A percentile compares a stretch with the other conserved stretches of the same genome.
Evolutionary conservation across 768 basidiomycete genomes (phyloP).

Genomic region (Leucosporidium yakuticum): DNA sequence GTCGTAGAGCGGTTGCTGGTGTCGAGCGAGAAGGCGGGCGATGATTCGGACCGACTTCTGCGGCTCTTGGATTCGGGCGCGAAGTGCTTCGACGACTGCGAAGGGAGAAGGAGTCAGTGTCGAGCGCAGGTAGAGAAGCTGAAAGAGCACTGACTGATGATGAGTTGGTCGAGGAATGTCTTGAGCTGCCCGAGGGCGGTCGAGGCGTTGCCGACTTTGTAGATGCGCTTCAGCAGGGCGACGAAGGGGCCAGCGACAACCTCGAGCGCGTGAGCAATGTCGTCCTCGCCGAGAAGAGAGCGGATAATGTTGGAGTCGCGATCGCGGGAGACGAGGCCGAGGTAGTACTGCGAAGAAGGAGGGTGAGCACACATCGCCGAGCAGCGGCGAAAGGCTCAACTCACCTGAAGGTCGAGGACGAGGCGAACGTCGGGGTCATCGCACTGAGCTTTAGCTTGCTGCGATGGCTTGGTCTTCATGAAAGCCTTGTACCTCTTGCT

Average conservation of each 20-base stretch:
- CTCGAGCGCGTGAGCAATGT: conserved; percentile 26
- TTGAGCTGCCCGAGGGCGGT: conserved; percentile 17
- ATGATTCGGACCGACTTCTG: conserved; percentile 31
- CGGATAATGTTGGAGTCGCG: conserved; percentile 24
- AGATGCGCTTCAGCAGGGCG: conserved; percentile 13
- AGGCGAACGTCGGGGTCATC: conserved; percentile 30
- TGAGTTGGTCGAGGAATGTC: conserved; percentile 25
- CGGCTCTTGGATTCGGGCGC: conserved; percentile 26
- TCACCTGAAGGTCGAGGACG: conserved; percentile 27
- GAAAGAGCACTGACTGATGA: conserved; percentile 20
- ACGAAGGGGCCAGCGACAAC: conserved; percentile 21
- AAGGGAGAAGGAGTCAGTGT: background rate
- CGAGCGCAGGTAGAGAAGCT: too few species aligned
- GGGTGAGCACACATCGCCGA: background rate
- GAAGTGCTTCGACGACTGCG: conserved; percentile 29
- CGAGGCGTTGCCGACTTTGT: conserved; percentile 21
- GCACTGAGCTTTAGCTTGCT: conserved; percentile 9
- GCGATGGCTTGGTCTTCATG: conserved; percentile 14
- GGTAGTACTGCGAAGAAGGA: conserved; percentile 7
- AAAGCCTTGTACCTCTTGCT: conserved; percentile 15
- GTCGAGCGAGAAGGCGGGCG: conserved; percentile 20
- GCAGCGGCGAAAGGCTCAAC: background rate
- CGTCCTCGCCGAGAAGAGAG: conserved; percentile 24
- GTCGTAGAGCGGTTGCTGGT: conserved; percentile 22
- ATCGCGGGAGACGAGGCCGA: conserved; percentile 15